Evolutionary conservation across 345 rosid species (phyloP), one percentile per base, ranked within the genome.

Genomic region (Mallotus nudiflorus): DNA sequence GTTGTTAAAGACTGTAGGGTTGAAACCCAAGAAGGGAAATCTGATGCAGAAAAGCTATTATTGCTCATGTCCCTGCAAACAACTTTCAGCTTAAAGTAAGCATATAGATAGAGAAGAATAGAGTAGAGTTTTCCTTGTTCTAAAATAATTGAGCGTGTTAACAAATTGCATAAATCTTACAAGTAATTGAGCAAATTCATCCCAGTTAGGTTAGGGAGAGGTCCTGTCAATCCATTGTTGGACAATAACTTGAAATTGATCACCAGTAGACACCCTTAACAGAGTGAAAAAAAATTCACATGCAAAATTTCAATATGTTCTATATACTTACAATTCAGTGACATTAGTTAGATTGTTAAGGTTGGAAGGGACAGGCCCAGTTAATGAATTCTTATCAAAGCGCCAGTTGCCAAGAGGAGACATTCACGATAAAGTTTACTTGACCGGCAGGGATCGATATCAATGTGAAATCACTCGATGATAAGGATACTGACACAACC

Each of bases 31-130:
- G 81, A 22, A 54, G 95, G 96, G 73, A 92, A 49, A 1, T 56
- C 75, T 40, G 92, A 46, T n/a, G 67, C 3, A 1, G 69, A 73
- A 31, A 96, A 91, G 53, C 77, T 82, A 37, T 92, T 96, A 77
- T 88, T 92, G 79, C 98, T 91, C 67, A 92, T 58, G 72, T 89
- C 97, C 83, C 99, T 96, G 86, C 73, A 71, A 20, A 73, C 35
- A 71, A 60, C 65, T 59, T 15, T 14, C 20, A 31, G 3, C 42
- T 76, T 51, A 67, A 14, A 35, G 31, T 68, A 48, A 5, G 27
- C 55, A 48, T n/a, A n/a, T n/a, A n/a, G n/a, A n/a, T n/a, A n/a
- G n/a, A n/a, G n/a, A n/a, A n/a, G n/a, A n/a, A n/a, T 4, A 49
- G 9, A 46, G 28, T 11, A 70, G 19, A 42, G 56, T 35, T n/a